phyloP scores from a whole-genome alignment of 225 moss, liverwort and hornwort genomes.

The Thuidium tamariscinum region DNA sequence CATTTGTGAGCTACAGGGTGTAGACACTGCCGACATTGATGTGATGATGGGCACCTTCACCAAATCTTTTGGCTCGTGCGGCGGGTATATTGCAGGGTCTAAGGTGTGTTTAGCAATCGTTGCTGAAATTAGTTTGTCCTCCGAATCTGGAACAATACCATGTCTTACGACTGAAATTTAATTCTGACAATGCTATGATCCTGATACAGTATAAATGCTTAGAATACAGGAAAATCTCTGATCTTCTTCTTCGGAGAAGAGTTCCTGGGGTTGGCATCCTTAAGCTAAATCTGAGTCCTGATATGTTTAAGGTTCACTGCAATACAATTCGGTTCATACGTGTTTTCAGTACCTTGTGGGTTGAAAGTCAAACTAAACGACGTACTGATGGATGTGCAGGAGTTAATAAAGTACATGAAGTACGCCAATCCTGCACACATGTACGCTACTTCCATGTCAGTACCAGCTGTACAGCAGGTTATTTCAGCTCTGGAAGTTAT shows the following conservation, averaged over 20 bases:
- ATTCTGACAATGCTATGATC: background rate
- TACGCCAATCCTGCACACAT: conserved; percentile 69
- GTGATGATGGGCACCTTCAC: conserved; percentile 99
- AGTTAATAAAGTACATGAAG: conserved; percentile 67
- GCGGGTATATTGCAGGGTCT: conserved; percentile 95
- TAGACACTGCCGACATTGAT: conserved; percentile 78
- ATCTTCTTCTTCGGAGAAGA: background rate
- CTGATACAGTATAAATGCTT: background rate
- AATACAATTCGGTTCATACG: background rate
- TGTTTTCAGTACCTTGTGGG: background rate
- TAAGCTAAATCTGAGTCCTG: background rate
- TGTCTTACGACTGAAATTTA: background rate
- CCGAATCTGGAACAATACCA: background rate
- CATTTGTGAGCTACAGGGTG: conserved; percentile 87
- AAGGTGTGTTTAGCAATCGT: conserved; percentile 31
- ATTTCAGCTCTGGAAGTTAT: conserved; percentile 81
- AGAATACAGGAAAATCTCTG: background rate
- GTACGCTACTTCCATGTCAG: conserved; percentile 91
- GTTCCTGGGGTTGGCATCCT: background rate
- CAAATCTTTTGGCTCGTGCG: conserved; percentile 96
- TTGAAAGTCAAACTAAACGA: background rate
- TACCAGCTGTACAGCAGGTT: conserved; percentile 92
- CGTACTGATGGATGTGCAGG: conserved; percentile 29
- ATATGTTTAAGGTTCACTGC: background rate
- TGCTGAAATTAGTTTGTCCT: background rate